These are phyloP conservation scores for Pythium guiyangense DNA, from an alignment of 352 stramenopile genomes.

Conservation along the genomic window DNA sequence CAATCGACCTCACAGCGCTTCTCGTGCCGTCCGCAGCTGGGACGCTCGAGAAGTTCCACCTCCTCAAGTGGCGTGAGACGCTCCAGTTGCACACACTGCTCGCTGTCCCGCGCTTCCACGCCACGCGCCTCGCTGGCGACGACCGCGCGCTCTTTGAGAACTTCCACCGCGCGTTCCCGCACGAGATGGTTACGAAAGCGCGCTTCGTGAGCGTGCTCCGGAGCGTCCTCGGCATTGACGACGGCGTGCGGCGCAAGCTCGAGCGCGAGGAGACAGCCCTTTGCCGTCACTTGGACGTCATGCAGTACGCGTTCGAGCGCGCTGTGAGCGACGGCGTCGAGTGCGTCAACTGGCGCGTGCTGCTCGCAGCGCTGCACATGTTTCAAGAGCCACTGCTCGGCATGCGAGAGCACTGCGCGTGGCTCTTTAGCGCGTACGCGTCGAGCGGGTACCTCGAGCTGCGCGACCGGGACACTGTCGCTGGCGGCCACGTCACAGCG, in stretches of 20 bases:
- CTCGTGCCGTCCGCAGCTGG: slow-evolving; percentile 20
- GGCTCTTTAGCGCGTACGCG: slow-evolving; percentile 51
- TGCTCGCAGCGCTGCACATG: slow-evolving; percentile 55
- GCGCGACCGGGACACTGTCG: slow-evolving; percentile 23
- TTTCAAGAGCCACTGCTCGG: slow-evolving; percentile 52
- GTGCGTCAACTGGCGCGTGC: slow-evolving; percentile 62
- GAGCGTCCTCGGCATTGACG: slow-evolving; percentile 41
- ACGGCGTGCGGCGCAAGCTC: slow-evolving; percentile 17
- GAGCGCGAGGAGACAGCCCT: slow-evolving; percentile 24
- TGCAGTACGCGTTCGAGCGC: slow-evolving; percentile 64
- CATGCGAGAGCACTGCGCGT: slow-evolving; percentile 49
- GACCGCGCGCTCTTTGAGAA: slow-evolving; percentile 62
- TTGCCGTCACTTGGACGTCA: slow-evolving; percentile 45
- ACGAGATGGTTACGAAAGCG: slow-evolving; percentile 60
- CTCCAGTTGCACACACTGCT: slow-evolving; percentile 40
- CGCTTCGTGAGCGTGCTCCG: slow-evolving; percentile 63
- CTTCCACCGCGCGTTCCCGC: slow-evolving; percentile 66
- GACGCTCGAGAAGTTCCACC: slow-evolving; percentile 59
- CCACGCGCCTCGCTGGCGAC: slow-evolving; percentile 47
- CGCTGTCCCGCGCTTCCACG: slow-evolving; percentile 32
- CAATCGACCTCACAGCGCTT: neutral
- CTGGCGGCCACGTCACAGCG: slow-evolving; percentile 32
- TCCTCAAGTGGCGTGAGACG: slow-evolving; percentile 61
- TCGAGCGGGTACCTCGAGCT: slow-evolving; percentile 52
- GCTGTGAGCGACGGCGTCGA: slow-evolving; percentile 33